A percentile compares a stretch with the other conserved stretches of the same genome.
These are phyloP conservation scores for Cercospora sp. DNA, from an alignment of 2,329 filamentous ascomycete genomes.

Conservation along the genomic window DNA sequence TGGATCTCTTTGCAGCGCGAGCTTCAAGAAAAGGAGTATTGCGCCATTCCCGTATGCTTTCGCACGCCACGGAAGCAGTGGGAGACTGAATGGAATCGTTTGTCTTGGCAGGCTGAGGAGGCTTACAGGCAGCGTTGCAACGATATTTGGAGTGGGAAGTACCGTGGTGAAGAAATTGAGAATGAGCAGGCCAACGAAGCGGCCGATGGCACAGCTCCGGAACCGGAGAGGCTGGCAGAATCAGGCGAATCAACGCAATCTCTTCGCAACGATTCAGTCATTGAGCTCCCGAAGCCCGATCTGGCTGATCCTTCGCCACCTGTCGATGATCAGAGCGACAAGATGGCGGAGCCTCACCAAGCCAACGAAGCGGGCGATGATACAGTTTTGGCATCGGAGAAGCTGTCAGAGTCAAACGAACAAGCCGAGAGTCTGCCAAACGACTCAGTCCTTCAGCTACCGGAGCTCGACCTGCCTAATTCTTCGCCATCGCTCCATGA, in stretches of 20 bases:
- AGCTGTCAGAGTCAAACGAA: background rate
- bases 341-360: background rate
- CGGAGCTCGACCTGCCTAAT: background rate
- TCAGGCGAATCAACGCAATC: background rate
- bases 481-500: fast-evolving
- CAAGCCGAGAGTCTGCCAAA: background rate
- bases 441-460: background rate
- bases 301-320: background rate
- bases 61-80: background rate
- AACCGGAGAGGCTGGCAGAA: background rate
- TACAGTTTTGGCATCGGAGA: background rate
- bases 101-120: background rate
- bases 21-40: background rate
- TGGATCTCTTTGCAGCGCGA: background rate
- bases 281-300: background rate
- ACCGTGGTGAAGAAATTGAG: background rate
- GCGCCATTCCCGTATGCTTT: background rate
- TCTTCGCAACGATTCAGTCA: background rate
- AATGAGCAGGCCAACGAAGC: background rate
- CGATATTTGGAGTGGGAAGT: background rate
- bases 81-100: background rate
- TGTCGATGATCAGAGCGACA: background rate
- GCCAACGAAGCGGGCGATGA: background rate
- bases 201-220: background rate
- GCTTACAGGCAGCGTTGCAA: background rate